Evolutionary conservation across 805 yeast genomes (phyloP), one percentile per base, ranked within the genome.

Genomic region (Alloascoidea africana): DNA sequence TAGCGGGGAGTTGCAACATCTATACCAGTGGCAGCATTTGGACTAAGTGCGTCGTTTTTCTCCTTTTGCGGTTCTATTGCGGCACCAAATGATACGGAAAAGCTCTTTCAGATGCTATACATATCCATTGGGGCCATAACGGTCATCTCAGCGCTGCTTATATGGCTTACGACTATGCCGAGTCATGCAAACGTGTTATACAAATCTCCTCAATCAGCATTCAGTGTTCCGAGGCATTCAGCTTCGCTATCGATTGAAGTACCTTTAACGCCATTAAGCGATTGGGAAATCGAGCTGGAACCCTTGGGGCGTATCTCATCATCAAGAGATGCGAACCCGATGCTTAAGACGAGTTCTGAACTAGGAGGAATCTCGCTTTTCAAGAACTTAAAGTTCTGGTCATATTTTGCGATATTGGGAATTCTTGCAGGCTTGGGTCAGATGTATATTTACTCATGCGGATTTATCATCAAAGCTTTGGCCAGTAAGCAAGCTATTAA

Each of bases 1-100:
- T n/a, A n/a, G n/a, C n/a, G 83, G 39, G 93, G 91, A 2, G 62
- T 79, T 6, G 87, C 91, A 3, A 76, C 91, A 0, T 71, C 85
- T 0, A 61, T 80, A 34, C 86, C 89, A 2, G 64, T 80, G 52
- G 76, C 87, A 1, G 67, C 79, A 34, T 79, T 76, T 52, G 93
- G 93, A 0, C 63, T 78, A 13, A 72, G 81, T 51, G 91, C 91
- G 3, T 65, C 77, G 47, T 64, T 76, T 37, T 76, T 70, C 50
- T 76, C 86, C 1, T 59, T 67, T 1, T 46, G 73, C 16, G 77
- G 76, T 1, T 56, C 70, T 8, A 44, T 60, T 13, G 60, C 73
- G 40, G 73, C 58, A 42, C 70, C 77, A 0, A 76, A 76, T 2
- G 70, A 73, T 41, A 76, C 85, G 0, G 63, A 64, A 14, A 65